Percentiles rank a stretch among this genome's conserved stretches.
These are phyloP conservation scores for Moringa oleifera DNA, from an alignment of 345 rosid species.

Conservation along the genomic window DNA sequence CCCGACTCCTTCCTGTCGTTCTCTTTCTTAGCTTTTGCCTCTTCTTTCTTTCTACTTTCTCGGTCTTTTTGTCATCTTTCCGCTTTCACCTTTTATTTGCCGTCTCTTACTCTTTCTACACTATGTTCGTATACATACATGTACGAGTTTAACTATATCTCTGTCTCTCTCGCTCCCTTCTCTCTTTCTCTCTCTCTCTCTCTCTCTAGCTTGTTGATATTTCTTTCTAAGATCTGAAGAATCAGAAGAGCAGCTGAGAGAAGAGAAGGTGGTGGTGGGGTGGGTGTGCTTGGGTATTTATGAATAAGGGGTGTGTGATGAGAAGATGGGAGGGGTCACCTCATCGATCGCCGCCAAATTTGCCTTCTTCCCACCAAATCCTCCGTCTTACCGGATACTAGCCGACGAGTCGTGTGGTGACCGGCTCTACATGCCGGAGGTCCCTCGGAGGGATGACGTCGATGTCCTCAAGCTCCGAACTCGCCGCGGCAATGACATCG, in stretches of 20 bases:
- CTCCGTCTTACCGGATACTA: slow-evolving; percentile 67
- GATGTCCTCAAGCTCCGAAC: slow-evolving; percentile 75
- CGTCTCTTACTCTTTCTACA: background rate
- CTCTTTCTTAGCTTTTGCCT: background rate
- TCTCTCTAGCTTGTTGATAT: too few relatives aligned
- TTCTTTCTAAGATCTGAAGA: slow-evolving; percentile 8
- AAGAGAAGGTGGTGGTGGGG: slow-evolving; percentile 1
- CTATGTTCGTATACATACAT: background rate
- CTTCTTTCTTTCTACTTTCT: background rate
- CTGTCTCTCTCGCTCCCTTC: background rate
- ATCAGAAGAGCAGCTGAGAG: background rate
- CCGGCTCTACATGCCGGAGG: slow-evolving; percentile 46
- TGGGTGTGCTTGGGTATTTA: slow-evolving; percentile 13
- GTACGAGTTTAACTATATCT: too few relatives aligned
- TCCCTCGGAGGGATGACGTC: slow-evolving; percentile 57
- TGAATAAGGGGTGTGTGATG: slow-evolving; percentile 37
- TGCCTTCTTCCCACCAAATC: slow-evolving; percentile 95
- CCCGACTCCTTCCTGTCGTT: slow-evolving; percentile 4
- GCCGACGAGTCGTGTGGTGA: slow-evolving; percentile 41
- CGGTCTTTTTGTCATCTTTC: slow-evolving; percentile 1
- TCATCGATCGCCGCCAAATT: slow-evolving; percentile 96
- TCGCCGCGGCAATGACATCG: slow-evolving; percentile 71
- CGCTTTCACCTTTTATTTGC: background rate
- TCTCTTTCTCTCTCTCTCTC: background rate
- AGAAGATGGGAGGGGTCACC: slow-evolving; percentile 89